phyloP scores from a whole-genome alignment of 768 basidiomycete genomes.

The Collybia mongolica region DNA sequence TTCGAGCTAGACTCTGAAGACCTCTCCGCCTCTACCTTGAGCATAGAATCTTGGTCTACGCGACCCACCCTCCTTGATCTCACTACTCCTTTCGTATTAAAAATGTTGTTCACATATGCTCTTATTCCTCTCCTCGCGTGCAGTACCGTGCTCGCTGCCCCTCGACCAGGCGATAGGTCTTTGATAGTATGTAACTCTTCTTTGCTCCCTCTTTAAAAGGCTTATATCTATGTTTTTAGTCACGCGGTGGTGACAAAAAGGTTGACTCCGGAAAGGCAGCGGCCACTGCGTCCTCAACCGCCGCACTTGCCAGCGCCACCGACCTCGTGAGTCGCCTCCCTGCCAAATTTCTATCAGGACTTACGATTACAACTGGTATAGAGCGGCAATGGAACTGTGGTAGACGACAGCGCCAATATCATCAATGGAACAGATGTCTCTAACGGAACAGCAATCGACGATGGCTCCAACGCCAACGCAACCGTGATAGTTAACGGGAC shows the following conservation, averaged over 20 bases:
- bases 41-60: constrained; percentile 7
- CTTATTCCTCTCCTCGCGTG: constrained; percentile 21
- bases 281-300: not conserved
- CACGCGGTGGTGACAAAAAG: not conserved
- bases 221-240: not conserved
- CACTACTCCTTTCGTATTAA: constrained; percentile 3
- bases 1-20: constrained; percentile 10
- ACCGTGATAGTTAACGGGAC: constrained; percentile 18
- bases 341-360: not conserved
- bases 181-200: not conserved
- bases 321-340: not conserved
- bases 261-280: not conserved
- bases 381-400: not conserved
- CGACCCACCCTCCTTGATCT: not conserved
- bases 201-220: not conserved
- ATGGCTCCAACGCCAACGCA: constrained; percentile 9
- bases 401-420: not conserved
- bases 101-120: constrained; percentile 26
- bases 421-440: constrained; percentile 2
- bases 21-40: constrained; percentile 5
- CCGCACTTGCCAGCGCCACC: not conserved
- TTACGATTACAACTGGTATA: not conserved
- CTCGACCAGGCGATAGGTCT: constrained; percentile 4
- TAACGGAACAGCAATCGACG: constrained; percentile 5
- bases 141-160: constrained; percentile 22